These are phyloP conservation scores for Penicillium glabrum DNA, from an alignment of 2,329 filamentous ascomycete genomes.

Conservation along the genomic window DNA sequence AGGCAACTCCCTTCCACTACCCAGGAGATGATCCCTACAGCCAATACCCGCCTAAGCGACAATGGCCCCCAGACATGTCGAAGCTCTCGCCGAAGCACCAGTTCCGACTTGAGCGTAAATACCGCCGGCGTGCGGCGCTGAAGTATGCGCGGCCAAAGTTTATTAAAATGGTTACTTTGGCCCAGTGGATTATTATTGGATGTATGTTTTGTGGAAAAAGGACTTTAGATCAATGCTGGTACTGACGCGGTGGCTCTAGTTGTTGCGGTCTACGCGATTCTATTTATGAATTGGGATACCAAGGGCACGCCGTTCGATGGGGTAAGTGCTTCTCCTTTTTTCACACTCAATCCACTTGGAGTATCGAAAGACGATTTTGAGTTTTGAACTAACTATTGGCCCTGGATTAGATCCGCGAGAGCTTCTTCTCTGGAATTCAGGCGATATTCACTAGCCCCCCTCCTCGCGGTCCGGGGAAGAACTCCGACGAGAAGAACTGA, in stretches of 20 bases:
- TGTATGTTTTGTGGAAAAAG: slow-evolving; percentile 38
- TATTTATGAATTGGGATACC: slow-evolving; percentile 49
- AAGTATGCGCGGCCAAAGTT: slow-evolving; percentile 61
- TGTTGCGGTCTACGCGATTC: slow-evolving; percentile 42
- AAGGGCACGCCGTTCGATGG: slow-evolving; percentile 41
- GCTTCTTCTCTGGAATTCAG: slow-evolving; percentile 33
- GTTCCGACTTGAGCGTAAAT: slow-evolving; percentile 67
- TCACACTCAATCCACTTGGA: not conserved
- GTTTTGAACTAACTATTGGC: not conserved
- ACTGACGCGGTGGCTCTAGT: slow-evolving; percentile 29
- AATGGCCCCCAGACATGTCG: slow-evolving; percentile 65
- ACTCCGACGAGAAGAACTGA: slow-evolving; percentile 18
- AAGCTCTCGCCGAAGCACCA: slow-evolving; percentile 65
- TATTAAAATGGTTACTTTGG: slow-evolving; percentile 58
- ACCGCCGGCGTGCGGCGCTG: slow-evolving; percentile 60
- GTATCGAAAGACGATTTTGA: not conserved
- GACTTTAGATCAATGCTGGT: not conserved
- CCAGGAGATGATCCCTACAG: slow-evolving; percentile 48
- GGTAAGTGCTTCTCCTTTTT: slow-evolving; percentile 27
- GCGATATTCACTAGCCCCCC: slow-evolving; percentile 34
- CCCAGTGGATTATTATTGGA: slow-evolving; percentile 55
- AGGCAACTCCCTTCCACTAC: slow-evolving; percentile 6
- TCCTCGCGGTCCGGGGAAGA: slow-evolving; percentile 27
- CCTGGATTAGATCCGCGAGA: slow-evolving; percentile 31
- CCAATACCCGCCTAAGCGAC: slow-evolving; percentile 59